Evolutionary conservation across 2,329 filamentous ascomycete species (phyloP).

Genomic region (Aspergillus hortae): DNA sequence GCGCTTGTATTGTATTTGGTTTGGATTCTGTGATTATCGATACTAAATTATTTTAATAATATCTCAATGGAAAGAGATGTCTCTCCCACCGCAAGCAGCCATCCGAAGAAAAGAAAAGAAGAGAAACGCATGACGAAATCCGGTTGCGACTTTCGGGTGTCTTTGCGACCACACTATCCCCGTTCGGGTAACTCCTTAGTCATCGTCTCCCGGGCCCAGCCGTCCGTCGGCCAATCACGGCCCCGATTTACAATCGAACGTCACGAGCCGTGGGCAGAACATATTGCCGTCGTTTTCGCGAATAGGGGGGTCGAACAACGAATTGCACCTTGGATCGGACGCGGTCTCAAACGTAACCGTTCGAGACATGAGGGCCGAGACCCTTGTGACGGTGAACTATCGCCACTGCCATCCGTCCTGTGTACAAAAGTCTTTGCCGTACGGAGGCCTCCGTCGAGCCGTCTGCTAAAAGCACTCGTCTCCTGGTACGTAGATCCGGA

Average conservation of each 20-base stretch:
- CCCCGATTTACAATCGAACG: constrained; percentile 15
- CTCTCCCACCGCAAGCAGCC: too few species aligned
- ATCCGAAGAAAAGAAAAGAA: neutral
- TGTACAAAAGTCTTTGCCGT: neutral
- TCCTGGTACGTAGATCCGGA: too few species aligned
- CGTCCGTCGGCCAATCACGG: constrained; percentile 24
- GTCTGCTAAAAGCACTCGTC: too few species aligned
- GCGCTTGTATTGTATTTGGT: too few species aligned
- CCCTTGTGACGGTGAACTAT: neutral
- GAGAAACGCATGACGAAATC: constrained; percentile 16
- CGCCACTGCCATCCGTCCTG: neutral
- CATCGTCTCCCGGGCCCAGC: constrained; percentile 16
- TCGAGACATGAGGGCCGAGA: neutral
- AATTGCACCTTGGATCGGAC: too few species aligned
- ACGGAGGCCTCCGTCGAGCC: neutral
- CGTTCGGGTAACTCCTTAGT: constrained; percentile 11
- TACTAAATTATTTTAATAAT: too few species aligned
- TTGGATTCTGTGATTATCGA: too few species aligned
- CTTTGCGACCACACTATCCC: constrained; percentile 5
- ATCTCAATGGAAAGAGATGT: too few species aligned
- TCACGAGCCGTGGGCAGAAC: constrained; percentile 27
- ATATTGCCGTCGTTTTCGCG: constrained; percentile 29
- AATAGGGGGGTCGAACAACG: neutral
- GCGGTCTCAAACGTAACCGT: too few species aligned
- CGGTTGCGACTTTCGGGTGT: constrained; percentile 13